Percentiles rank a stretch among this genome's conserved stretches.
Conservation (phyloP, 1,284 basidiomycete genomes). For the Anthracocystis panici-leucophaei region DNA sequence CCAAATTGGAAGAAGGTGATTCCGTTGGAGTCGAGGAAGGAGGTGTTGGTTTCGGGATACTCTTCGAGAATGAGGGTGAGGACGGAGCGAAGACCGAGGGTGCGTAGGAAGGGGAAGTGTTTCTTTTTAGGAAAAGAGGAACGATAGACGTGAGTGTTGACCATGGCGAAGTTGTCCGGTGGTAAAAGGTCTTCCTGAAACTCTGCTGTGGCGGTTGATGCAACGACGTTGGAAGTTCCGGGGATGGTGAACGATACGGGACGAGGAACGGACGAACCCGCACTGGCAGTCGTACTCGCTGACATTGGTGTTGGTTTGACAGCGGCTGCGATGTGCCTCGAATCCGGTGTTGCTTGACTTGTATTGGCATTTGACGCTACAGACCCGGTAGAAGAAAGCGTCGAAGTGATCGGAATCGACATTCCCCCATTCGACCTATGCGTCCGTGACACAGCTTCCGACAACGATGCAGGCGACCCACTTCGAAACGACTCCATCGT, state of each 20-base stretch:
- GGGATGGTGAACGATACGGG: neutral
- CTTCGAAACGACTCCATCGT: constrained; percentile 28
- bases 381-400: constrained; percentile 31
- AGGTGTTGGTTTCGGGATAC: constrained; percentile 73
- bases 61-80: constrained; percentile 73
- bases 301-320: constrained; percentile 20
- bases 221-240: constrained; percentile 3
- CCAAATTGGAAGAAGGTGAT: constrained; percentile 73
- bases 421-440: constrained; percentile 1
- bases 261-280: neutral
- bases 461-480: constrained; percentile 31
- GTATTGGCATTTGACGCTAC: constrained; percentile 17
- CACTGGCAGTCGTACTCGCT: constrained; percentile 19
- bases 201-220: constrained; percentile 4
- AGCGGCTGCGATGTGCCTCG: neutral
- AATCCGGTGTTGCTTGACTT: neutral
- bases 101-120: constrained; percentile 73
- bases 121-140: constrained; percentile 73
- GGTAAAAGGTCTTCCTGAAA: constrained; percentile 58
- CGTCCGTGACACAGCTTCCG: constrained; percentile 18
- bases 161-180: constrained; percentile 70
- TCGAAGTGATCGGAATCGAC: constrained; percentile 20
- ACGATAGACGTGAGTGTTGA: constrained; percentile 72
- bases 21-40: constrained; percentile 71
- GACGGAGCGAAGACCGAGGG: constrained; percentile 73